phyloP scores from a whole-genome alignment of 768 basidiomycete species.

The Lentinula lateritia region DNA sequence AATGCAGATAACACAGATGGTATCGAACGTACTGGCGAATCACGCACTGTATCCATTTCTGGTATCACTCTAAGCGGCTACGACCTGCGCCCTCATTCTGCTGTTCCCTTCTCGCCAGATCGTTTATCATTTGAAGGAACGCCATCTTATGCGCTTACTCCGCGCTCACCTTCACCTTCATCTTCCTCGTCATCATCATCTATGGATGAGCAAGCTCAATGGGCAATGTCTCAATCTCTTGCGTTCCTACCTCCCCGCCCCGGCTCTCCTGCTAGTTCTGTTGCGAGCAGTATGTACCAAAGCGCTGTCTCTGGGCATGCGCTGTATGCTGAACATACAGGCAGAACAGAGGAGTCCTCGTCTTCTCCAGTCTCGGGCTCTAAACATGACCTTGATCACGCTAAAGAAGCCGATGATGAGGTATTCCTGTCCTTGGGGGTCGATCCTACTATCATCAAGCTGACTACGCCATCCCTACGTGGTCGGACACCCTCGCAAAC shows the following conservation, averaged over 20 bases:
- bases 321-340: not conserved
- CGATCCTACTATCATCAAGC: conserved; percentile 52
- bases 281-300: conserved; percentile 69
- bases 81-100: conserved; percentile 28
- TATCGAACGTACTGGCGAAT: conserved; percentile 19
- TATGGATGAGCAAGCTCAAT: conserved; percentile 59
- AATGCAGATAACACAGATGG: conserved; percentile 5
- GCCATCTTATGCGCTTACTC: conserved; percentile 13
- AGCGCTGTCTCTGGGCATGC: conserved; percentile 51
- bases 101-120: conserved; percentile 13
- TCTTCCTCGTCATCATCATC: conserved; percentile 52
- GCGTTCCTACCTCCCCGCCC: conserved; percentile 49
- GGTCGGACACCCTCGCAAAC: conserved; percentile 5
- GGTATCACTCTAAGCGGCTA: conserved; percentile 51
- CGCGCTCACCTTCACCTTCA: conserved; percentile 30
- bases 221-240: conserved; percentile 74
- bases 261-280: conserved; percentile 39
- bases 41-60: conserved; percentile 48
- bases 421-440: conserved; percentile 56
- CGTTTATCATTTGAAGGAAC: conserved; percentile 8
- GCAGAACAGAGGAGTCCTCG: not conserved
- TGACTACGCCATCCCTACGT: conserved; percentile 39
- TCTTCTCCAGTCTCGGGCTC: not conserved
- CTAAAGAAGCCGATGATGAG: conserved; percentile 27
- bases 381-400: not conserved